Conservation (phyloP, 768 basidiomycete species). For the Rhizopogon rudus region DNA sequence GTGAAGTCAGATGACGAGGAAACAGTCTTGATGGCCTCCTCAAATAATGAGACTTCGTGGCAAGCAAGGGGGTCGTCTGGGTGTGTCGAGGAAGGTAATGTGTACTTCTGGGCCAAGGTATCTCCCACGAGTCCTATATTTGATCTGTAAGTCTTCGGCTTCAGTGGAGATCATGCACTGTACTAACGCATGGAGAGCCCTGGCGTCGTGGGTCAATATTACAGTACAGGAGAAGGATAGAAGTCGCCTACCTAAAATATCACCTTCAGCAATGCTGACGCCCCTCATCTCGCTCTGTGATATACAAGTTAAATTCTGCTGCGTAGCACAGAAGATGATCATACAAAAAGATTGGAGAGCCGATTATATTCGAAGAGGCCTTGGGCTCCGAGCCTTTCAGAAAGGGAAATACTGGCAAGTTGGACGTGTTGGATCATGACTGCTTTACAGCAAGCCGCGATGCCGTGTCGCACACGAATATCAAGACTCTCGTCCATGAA, state of each 20-base stretch:
- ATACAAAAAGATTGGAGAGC: conserved; percentile 27
- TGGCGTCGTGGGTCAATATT: neutral
- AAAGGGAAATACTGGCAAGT: conserved; percentile 12
- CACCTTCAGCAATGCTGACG: conserved; percentile 40
- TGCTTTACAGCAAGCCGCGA: conserved; percentile 29
- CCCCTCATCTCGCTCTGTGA: conserved; percentile 34
- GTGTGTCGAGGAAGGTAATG: conserved; percentile 9
- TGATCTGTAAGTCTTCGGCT: neutral
- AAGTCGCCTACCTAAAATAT: conserved; percentile 31
- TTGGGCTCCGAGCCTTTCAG: conserved; percentile 40
- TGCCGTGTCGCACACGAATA: conserved; percentile 15
- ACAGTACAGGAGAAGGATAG: neutral
- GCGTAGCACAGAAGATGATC: conserved; percentile 1
- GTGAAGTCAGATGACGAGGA: conserved; percentile 11
- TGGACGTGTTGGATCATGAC: conserved; percentile 20
- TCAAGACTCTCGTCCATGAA: conserved; percentile 25
- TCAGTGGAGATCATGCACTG: neutral
- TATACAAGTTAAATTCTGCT: neutral
- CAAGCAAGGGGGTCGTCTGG: conserved; percentile 13
- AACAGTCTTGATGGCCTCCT: conserved; percentile 1
- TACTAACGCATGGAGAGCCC: conserved; percentile 20
- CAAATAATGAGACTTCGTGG: conserved; percentile 16
- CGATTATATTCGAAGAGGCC: conserved; percentile 36
- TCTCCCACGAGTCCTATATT: conserved; percentile 24
- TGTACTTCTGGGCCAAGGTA: conserved; percentile 16